A percentile compares a stretch with the other conserved stretches of the same genome.
Evolutionary conservation across 1,284 basidiomycete genomes (phyloP).

Genomic region (Ceratobasidium sp.): DNA sequence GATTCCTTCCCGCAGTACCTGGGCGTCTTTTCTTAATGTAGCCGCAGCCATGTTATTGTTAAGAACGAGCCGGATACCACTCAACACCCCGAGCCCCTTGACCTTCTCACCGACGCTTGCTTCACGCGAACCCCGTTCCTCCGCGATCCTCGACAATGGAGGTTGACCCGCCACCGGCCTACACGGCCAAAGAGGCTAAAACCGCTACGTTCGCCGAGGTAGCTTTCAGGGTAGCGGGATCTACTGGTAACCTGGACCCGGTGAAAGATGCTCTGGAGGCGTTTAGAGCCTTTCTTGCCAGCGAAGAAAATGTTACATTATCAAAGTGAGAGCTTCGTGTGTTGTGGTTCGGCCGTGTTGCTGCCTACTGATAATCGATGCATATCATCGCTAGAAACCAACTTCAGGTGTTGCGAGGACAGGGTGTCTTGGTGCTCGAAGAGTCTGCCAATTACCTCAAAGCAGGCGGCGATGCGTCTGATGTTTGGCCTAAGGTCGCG

Average conservation of each 20-base stretch:
- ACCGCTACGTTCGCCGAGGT: constrained; percentile 20
- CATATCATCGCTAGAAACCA: constrained; percentile 5
- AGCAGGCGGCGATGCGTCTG: background rate
- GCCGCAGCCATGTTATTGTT: too few species aligned
- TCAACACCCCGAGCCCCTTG: too few species aligned
- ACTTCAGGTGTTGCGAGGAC: constrained; percentile 5
- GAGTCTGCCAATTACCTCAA: constrained; percentile 5
- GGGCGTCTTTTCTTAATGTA: too few species aligned
- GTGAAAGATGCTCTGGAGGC: constrained; percentile 17
- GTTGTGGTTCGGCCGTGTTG: background rate
- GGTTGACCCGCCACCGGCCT: constrained; percentile 6
- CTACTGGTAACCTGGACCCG: background rate
- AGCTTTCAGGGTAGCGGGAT: background rate
- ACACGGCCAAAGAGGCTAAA: background rate
- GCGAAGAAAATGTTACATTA: constrained; percentile 14
- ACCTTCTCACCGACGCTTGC: background rate
- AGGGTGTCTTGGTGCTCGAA: constrained; percentile 8
- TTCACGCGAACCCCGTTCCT: background rate
- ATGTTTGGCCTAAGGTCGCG: background rate
- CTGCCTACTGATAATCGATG: background rate
- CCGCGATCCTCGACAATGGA: background rate
- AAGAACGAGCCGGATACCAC: too few species aligned
- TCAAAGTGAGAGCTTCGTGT: background rate
- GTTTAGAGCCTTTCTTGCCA: constrained; percentile 10
- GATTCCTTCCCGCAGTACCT: too few species aligned